Percentiles rank a stretch among this genome's conserved stretches.
Conservation (phyloP, 129 eudicot species). For the Calendula officinalis region DNA sequence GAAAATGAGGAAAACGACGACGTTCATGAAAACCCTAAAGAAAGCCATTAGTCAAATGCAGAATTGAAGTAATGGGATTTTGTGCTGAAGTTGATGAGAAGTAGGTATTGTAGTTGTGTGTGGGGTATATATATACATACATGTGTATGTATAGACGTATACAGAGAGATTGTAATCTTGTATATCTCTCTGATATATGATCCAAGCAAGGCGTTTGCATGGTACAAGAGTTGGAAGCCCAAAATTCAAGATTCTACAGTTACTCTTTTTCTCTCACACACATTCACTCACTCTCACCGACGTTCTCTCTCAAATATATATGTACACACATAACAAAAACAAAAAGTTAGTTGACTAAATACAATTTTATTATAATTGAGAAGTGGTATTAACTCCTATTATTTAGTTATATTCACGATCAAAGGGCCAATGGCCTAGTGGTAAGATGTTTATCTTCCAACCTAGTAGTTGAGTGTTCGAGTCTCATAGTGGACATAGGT, state of each 20-base stretch:
- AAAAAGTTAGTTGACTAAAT: too few species aligned
- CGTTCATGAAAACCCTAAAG: conserved; percentile 15
- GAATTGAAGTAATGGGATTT: not conserved
- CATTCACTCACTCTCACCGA: not conserved
- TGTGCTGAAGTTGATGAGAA: conserved; percentile 4
- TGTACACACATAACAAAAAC: too few species aligned
- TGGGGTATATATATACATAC: not conserved
- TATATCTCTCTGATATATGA: conserved; percentile 10
- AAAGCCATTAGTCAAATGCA: not conserved
- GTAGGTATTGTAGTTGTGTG: conserved; percentile 6
- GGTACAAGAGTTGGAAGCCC: conserved; percentile 32
- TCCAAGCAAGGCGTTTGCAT: conserved; percentile 14
- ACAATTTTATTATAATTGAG: too few species aligned
- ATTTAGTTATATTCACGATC: too few species aligned
- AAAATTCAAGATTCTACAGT: conserved; percentile 11
- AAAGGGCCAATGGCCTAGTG: too few species aligned
- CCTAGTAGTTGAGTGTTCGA: too few species aligned
- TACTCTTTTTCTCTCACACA: not conserved
- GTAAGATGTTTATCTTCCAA: too few species aligned
- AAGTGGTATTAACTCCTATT: too few species aligned
- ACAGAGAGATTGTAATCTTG: not conserved
- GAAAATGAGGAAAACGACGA: conserved; percentile 16
- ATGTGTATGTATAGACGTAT: not conserved
- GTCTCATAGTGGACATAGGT: too few species aligned
- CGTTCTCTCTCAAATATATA: not conserved